Conservation (phyloP, 2,329 filamentous ascomycete species). For the Colletotrichum paranaense region DNA sequence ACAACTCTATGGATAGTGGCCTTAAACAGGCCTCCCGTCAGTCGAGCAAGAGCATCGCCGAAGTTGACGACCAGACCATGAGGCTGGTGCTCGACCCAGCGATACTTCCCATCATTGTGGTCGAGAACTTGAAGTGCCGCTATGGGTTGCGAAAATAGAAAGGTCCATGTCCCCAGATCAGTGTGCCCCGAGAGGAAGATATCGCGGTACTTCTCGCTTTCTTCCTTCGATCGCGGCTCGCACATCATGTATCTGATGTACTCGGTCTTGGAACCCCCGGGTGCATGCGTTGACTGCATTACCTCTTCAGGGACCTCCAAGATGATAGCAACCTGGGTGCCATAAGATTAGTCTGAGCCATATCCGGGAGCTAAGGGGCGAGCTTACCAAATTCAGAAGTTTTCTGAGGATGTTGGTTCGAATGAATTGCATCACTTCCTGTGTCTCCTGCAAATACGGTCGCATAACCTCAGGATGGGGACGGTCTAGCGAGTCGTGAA, state of each 20-base stretch:
- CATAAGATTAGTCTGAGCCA: too few species aligned
- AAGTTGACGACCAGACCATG: conserved; percentile 51
- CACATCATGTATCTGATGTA: conserved; percentile 50
- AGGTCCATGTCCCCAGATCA: conserved; percentile 50
- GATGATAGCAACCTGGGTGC: background rate
- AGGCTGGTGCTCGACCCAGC: conserved; percentile 31
- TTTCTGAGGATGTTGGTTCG: conserved; percentile 41
- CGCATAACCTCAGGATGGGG: conserved; percentile 28
- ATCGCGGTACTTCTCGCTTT: conserved; percentile 49
- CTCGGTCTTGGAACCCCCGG: conserved; percentile 47
- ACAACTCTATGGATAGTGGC: conserved; percentile 46
- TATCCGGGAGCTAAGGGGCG: too few species aligned
- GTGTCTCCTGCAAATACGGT: conserved; percentile 37
- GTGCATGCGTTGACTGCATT: conserved; percentile 48
- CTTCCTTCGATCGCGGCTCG: conserved; percentile 45
- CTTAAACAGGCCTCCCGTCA: conserved; percentile 44
- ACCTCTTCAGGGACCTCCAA: conserved; percentile 48
- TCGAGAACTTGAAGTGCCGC: conserved; percentile 52
- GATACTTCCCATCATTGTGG: conserved; percentile 43
- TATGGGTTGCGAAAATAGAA: conserved; percentile 52
- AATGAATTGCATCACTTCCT: conserved; percentile 41
- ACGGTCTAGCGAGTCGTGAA: conserved; percentile 42
- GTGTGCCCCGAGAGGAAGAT: conserved; percentile 54
- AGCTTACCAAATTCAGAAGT: background rate
- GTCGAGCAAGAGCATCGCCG: conserved; percentile 44